Evolutionary conservation across 2,329 filamentous ascomycete genomes (phyloP), one percentile per base, ranked within the genome.

Genomic region (Clonostachys rhizophaga): DNA sequence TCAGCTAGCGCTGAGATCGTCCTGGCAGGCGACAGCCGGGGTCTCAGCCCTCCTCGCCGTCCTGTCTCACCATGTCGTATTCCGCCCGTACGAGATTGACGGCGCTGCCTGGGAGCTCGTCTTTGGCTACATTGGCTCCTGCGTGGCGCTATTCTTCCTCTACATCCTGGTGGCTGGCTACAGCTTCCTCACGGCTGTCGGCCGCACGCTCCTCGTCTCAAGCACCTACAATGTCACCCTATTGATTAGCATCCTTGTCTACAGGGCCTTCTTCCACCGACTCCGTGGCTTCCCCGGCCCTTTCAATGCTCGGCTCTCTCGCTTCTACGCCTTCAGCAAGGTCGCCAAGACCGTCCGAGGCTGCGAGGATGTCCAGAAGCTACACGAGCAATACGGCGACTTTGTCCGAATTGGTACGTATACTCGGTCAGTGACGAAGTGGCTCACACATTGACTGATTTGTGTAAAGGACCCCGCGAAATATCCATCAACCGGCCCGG

Each of bases 401-500:
- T 55, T 65, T 46, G 59, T 64, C 13, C 52, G 58, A 17, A 46
- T 60, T 5, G 60, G 59, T 56, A 51, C n/a, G 55, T 37, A 30
- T 30, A 30, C 24, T 3, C 24, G 9, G 24, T 4, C 9, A 30
- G 24, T 30, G 24, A 30, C 2, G 24, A 20, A 39, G 24, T 30
- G 16, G 39, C 42, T 34, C 30, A 36, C 17, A 3, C 8, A 34
- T 14, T 16, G 8, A 17, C 13, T 42, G 40, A 14, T 42, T 24
- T 24, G 16, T 20, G 8, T 13, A 42, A 43, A 48, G 52, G 61
- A 59, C 4, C 63, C 62, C 2, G 57, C 53, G 63, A 66, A 37
- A 35, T 67, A 3, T 66, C 62, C 13, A 58, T 67, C 20, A 54
- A 55, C 39, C 53, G 59, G 20, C 58, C 58, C 2, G 52, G 56